These are phyloP conservation scores for Cucurbita argyrosperma DNA, from an alignment of 306 rosid species.

Conservation along the genomic window DNA sequence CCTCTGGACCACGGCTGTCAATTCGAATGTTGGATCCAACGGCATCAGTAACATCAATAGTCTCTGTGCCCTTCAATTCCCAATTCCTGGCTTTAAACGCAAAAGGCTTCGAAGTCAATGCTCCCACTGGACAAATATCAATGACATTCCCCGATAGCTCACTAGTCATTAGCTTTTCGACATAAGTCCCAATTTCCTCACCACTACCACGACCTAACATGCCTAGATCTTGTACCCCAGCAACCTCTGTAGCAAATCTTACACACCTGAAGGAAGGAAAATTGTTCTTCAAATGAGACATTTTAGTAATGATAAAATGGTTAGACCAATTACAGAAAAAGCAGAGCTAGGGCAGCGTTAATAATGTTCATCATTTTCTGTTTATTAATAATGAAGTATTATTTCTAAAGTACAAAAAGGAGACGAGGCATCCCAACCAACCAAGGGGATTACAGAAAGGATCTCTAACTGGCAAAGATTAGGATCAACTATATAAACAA, in stretches of 20 bases:
- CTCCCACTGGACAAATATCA: slow-evolving; percentile 97
- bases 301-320: background rate
- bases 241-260: slow-evolving; percentile 96
- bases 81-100: slow-evolving; percentile 97
- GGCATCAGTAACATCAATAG: slow-evolving; percentile 94
- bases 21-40: slow-evolving; percentile 95
- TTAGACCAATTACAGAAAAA: background rate
- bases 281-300: background rate
- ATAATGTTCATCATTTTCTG: background rate
- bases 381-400: background rate
- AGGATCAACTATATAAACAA: too few species aligned
- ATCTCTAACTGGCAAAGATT: background rate
- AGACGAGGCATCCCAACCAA: background rate
- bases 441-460: background rate
- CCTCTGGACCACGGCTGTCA: slow-evolving; percentile 97
- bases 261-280: slow-evolving; percentile 58
- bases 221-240: slow-evolving; percentile 97
- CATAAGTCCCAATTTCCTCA: slow-evolving; percentile 97
- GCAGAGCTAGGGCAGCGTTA: background rate
- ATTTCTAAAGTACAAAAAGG: background rate
- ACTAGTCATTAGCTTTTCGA: slow-evolving; percentile 90
- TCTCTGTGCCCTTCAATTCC: slow-evolving; percentile 94
- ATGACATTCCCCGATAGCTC: slow-evolving; percentile 98
- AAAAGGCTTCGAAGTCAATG: slow-evolving; percentile 94
- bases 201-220: slow-evolving; percentile 99